Conservation (phyloP, 768 basidiomycete species). For the Leccinum sublutescens region DNA sequence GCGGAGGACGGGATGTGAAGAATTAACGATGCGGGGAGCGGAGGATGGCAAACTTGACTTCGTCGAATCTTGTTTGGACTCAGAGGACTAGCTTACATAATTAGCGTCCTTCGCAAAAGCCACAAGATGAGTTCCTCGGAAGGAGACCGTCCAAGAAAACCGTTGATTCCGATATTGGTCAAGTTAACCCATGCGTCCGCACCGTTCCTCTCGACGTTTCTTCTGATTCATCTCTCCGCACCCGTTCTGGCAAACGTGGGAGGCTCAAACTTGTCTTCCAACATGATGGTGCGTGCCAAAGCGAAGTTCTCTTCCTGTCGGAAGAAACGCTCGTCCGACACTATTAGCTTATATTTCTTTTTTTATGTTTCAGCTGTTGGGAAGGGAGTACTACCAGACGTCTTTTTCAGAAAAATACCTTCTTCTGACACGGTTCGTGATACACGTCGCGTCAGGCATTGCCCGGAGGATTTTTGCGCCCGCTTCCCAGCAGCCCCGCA, state of each 20-base stretch:
- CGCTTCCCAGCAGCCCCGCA: slow-evolving; percentile 28
- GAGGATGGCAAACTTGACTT: too few relatives aligned
- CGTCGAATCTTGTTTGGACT: too few relatives aligned
- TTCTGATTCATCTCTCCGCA: slow-evolving; percentile 73
- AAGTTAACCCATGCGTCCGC: slow-evolving; percentile 64
- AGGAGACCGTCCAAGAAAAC: slow-evolving; percentile 1
- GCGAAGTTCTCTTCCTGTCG: not conserved
- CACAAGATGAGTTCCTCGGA: not conserved
- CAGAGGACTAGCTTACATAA: too few relatives aligned
- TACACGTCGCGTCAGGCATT: slow-evolving; percentile 61
- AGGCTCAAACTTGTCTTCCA: slow-evolving; percentile 64
- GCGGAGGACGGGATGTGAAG: too few relatives aligned
- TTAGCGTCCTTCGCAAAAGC: too few relatives aligned
- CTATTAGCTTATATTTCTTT: not conserved
- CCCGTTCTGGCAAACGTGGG: slow-evolving; percentile 71
- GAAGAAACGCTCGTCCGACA: not conserved
- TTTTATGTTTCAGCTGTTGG: slow-evolving; percentile 56
- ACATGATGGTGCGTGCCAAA: slow-evolving; percentile 59
- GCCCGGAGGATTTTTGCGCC: slow-evolving; percentile 56
- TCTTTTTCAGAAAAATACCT: slow-evolving; percentile 64
- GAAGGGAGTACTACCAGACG: slow-evolving; percentile 85
- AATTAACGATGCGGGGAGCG: too few relatives aligned
- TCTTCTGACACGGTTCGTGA: slow-evolving; percentile 60
- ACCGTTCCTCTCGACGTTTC: slow-evolving; percentile 75
- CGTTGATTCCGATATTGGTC: slow-evolving; percentile 41